A percentile compares a stretch with the other conserved stretches of the same genome.
Evolutionary conservation across 306 rosid species (phyloP).

Genomic region (Fragaria ananassa): DNA sequence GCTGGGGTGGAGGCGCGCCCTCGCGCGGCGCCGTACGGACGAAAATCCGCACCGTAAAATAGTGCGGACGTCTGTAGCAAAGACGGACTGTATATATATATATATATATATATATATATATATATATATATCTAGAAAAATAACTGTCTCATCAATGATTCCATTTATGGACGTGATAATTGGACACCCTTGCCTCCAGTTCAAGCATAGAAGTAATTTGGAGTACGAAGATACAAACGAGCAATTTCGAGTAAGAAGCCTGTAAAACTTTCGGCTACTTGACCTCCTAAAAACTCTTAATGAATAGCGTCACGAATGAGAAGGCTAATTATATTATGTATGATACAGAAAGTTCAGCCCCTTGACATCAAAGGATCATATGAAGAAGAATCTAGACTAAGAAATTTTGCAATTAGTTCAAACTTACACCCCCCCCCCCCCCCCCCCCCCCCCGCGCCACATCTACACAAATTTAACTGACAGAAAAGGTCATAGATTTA

Average conservation of each 20-base stretch:
- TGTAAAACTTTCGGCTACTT: neutral
- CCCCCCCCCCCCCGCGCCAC: neutral
- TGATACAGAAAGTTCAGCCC: neutral
- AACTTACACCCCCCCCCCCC: neutral
- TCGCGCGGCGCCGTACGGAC: too few species aligned
- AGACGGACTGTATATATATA: too few species aligned
- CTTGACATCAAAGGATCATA: neutral
- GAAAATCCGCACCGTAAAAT: too few species aligned
- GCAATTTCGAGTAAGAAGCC: neutral
- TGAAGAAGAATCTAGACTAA: neutral
- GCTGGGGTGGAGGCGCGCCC: too few species aligned
- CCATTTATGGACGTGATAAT: neutral
- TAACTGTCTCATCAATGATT: neutral
- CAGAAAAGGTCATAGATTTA: too few species aligned
- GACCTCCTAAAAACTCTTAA: neutral
- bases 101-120: too few species aligned
- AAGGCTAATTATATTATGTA: neutral
- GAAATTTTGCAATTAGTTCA: neutral
- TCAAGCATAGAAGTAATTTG: neutral
- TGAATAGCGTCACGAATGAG: neutral
- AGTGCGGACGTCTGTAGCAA: too few species aligned
- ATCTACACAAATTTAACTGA: neutral
- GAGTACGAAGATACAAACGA: neutral
- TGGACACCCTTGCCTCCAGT: conserved; percentile 1
- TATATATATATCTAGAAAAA: neutral